Base-by-base conservation (phyloP, 306 rosid genomes). In the Prunus mongolica region DNA sequence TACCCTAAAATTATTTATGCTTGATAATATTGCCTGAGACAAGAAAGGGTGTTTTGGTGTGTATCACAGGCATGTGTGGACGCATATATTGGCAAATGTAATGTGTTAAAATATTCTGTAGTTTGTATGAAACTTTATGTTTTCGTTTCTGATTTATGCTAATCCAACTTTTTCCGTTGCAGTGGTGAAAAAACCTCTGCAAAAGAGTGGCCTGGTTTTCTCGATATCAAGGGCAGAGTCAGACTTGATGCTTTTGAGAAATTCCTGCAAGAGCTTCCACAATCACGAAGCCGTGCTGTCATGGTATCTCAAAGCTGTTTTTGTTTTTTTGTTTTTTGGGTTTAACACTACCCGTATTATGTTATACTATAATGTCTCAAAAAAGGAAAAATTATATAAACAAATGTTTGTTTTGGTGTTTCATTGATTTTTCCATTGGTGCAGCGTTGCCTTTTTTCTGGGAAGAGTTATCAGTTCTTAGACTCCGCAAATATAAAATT, bases 191-290 rank as follows among this genome's bases (percentile, higher is more conserved):
- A 83, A 89, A 77, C 90, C 69, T 82, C 88, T 45, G 85, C 88
- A 12, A 91, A 82, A 61, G 98, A 87, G 62, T 96, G 99, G 99
- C 92, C 97, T 64, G 87, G 87, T 45, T 76, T 81, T 82, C 89
- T 96, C 41, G 99, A 96, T 83, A 89, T 96, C 77, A 96, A 96
- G 85, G 99, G 99, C 65, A 92, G 98, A 84, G 99, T 96, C 55
- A 90, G 93, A 74, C 93, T 92, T 5, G 96, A 92, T 63, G 93
- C 97, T 46, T 96, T 96, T 78, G 92, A 92, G 84, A 91, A 92
- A 86, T 96, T 96, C 73, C 93, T 96, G 65, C 93, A 82, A 65
- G 92, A 91, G 86, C 99, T 96, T 83, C 98, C 93, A 22, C 82
- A 73, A 73, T 89, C 99, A 65, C 88, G 97, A 56, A 92, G 87